Evolutionary conservation across 257 asterid species (phyloP), one percentile per base, ranked within the genome.

Genomic region (Sherardia arvensis): DNA sequence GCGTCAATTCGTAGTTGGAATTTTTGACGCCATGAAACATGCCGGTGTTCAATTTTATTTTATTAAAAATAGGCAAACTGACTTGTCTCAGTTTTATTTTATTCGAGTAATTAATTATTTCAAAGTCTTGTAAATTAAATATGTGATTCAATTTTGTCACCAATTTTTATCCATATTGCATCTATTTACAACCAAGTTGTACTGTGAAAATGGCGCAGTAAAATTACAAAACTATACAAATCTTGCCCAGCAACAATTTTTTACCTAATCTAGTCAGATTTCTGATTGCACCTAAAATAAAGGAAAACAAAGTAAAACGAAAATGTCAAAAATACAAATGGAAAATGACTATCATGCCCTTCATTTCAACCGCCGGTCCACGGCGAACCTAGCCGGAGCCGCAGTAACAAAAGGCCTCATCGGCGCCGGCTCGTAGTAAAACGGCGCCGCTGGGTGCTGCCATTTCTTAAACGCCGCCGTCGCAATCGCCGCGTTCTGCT

Each of bases 401-500:
- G 82, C 74, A 71, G 80, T 74, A 8, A 80, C 79, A 68, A 83
- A 88, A 32, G 87, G 85, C 70, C 58, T 61, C 47, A 71, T 56
- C 65, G 76, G 76, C 59, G 73, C 72, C 28, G 62, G 70, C 36
- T 71, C 79, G 15, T 75, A 71, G 28, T 55, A 49, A 58, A 53
- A 75, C 36, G 73, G 71, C 36, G 68, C 66, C 4, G 76, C 79
- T 43, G 79, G 79, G 38, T 75, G 73, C 66, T 75, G 66, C 76
- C 79, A 51, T 68, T 71, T 75, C 71, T 64, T 67, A 40, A 66
- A 53, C 72, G 74, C 17, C 67, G 53, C 33, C 70, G 61, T 21
- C 25, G 62, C 33, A 66, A 55, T 21, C 25, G 62, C 23, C 65
- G 80, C 36, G 11, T 61, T 55, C 54, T 51, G 47, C 58, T 73